Conservation (phyloP, 768 basidiomycete genomes). For the Pleurotus giganteus region DNA sequence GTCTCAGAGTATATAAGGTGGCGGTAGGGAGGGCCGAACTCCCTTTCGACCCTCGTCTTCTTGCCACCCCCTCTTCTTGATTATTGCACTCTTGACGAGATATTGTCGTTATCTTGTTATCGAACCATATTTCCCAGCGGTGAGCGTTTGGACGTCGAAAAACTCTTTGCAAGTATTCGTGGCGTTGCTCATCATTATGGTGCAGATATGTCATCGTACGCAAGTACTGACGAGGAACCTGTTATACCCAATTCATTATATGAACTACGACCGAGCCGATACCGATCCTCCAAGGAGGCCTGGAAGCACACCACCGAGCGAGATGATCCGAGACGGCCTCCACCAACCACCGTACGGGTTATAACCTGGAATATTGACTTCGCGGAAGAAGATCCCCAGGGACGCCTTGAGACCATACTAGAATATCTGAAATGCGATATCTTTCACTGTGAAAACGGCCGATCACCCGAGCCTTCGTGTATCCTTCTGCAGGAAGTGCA, state of each 20-base stretch:
- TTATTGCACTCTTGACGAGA: not conserved
- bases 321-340: slow-evolving; percentile 29
- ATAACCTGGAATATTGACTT: slow-evolving; percentile 77
- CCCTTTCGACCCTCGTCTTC: not conserved
- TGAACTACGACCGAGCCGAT: slow-evolving; percentile 37
- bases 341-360: slow-evolving; percentile 48
- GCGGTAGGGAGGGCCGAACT: not conserved
- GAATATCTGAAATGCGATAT: slow-evolving; percentile 54
- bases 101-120: not conserved
- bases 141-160: not conserved
- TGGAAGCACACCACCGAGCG: slow-evolving; percentile 47
- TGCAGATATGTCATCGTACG: not conserved
- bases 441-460: slow-evolving; percentile 42
- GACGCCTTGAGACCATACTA: slow-evolving; percentile 48
- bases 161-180: not conserved
- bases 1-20: slow-evolving; percentile 7
- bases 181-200: not conserved
- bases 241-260: slow-evolving; percentile 25
- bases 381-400: slow-evolving; percentile 27
- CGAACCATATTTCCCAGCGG: not conserved
- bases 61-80: not conserved
- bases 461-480: slow-evolving; percentile 54
- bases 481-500: slow-evolving; percentile 74
- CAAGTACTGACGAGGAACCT: slow-evolving; percentile 6
- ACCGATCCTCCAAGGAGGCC: slow-evolving; percentile 31